Base-by-base conservation (phyloP, 139 green algal species). In the Dunaliella sp. region DNA sequence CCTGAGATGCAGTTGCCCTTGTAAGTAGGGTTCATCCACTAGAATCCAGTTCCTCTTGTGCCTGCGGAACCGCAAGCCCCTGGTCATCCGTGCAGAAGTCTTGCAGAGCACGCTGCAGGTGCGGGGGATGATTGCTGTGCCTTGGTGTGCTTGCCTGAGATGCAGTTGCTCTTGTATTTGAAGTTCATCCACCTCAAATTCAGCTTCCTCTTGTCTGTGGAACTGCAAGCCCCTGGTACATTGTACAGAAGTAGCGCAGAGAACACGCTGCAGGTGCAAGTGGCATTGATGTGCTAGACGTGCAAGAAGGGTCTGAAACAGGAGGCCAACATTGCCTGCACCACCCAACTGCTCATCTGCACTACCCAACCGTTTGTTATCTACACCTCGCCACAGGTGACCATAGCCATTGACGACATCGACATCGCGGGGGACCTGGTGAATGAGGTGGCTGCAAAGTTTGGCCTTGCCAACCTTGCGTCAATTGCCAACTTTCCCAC, bases 391-490 rank as follows among this genome's bases (percentile, higher is more conserved):
- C n/a, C n/a, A 58, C 82, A 88, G 77, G 75, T 97, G 22, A 89
- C 59, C 26, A 86, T 96, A 24, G 78, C 80, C 22, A 94, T 88
- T 7, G 93, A 97, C 82, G 89, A 92, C 85, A 93, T 96, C 88
- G 91, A 94, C 37, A 81, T 95, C 58, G 93, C 89, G 26, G 94
- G 91, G 0, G 92, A 95, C 59, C 84, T 96, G 79, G 89, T 97
- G 31, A 89, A 91, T 57, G 94, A 97, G 84, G 73, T 95, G 65
- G 87, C 88, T 1, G 72, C 83, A 24, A 92, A 90, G 77, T 81
- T 95, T 26, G 87, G 81, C 37, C 37, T 95, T 1, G 24, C 31
- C 3, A 90, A 96, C 36, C 82, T 97, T 30, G 76, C 91, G 72
- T 90, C 85, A 33, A 86, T 48, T 7, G 88, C 86, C 7, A 84